These are phyloP conservation scores for Magnusiomyces suaveolens DNA, from an alignment of 1,139 yeast genomes.

Conservation along the genomic window DNA sequence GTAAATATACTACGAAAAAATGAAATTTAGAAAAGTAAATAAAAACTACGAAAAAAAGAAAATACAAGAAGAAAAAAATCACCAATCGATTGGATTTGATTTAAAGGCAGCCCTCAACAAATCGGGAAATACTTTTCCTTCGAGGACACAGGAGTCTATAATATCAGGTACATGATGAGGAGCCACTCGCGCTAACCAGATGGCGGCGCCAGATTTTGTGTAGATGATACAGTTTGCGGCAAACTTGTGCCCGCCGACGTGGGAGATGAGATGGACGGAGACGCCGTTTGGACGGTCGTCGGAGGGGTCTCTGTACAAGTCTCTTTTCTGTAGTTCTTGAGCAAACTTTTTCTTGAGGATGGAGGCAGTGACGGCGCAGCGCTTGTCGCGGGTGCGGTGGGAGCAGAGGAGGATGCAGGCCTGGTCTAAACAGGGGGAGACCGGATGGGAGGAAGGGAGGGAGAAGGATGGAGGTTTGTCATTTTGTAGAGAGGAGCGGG, in stretches of 20 bases:
- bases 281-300: slow-evolving; percentile 62
- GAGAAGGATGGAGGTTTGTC: not conserved
- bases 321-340: slow-evolving; percentile 57
- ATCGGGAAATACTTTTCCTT: slow-evolving; percentile 66
- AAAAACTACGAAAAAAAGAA: too few species aligned
- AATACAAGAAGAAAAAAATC: slow-evolving; percentile 10
- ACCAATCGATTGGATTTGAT: slow-evolving; percentile 49
- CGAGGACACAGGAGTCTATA: slow-evolving; percentile 59
- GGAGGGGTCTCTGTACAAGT: slow-evolving; percentile 70
- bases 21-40: too few species aligned
- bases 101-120: slow-evolving; percentile 47
- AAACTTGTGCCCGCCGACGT: slow-evolving; percentile 91
- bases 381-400: slow-evolving; percentile 80
- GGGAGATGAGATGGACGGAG: slow-evolving; percentile 59
- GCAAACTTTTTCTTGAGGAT: slow-evolving; percentile 74
- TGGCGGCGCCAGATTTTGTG: slow-evolving; percentile 58
- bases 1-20: too few species aligned
- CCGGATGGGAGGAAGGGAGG: not conserved
- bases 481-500: not conserved
- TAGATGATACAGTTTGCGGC: slow-evolving; percentile 83
- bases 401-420: slow-evolving; percentile 74
- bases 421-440: slow-evolving; percentile 34
- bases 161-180: slow-evolving; percentile 70
- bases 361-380: slow-evolving; percentile 95
- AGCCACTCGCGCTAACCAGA: slow-evolving; percentile 80